These are phyloP conservation scores for Aspergillus uvarum DNA, from an alignment of 2,329 filamentous ascomycete species.

Conservation along the genomic window DNA sequence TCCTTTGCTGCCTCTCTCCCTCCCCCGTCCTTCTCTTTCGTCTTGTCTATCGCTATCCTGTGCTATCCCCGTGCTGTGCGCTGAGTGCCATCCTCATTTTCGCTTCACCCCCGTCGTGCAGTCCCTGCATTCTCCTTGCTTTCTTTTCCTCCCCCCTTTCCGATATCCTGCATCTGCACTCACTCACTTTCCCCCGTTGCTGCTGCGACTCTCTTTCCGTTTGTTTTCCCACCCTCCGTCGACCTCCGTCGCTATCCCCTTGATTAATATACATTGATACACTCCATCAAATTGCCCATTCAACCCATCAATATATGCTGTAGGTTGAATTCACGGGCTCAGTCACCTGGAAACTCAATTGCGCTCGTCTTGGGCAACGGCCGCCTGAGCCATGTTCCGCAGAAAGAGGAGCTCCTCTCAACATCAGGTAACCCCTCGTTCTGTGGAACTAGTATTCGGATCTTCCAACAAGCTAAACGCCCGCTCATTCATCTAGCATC, in stretches of 20 bases:
- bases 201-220: conserved; percentile 1
- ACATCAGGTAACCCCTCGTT: conserved; percentile 30
- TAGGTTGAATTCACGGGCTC: neutral
- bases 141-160: conserved; percentile 9
- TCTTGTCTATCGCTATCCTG: too few relatives aligned
- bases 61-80: too few relatives aligned
- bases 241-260: neutral
- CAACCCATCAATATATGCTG: neutral
- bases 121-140: conserved; percentile 1
- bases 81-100: too few relatives aligned
- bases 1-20: neutral
- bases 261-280: neutral
- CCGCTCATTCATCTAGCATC: conserved; percentile 45
- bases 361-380: conserved; percentile 10
- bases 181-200: conserved; percentile 3
- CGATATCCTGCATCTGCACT: conserved; percentile 1
- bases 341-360: neutral
- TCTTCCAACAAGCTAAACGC: neutral
- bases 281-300: neutral
- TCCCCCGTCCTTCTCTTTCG: conserved; percentile 6
- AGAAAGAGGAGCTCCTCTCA: conserved; percentile 46
- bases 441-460: neutral
- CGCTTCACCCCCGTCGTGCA: neutral
- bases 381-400: conserved; percentile 37
- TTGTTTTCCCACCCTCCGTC: neutral